Evolutionary conservation across 345 rosid genomes (phyloP).

Genomic region (Ailanthus altissimus): DNA sequence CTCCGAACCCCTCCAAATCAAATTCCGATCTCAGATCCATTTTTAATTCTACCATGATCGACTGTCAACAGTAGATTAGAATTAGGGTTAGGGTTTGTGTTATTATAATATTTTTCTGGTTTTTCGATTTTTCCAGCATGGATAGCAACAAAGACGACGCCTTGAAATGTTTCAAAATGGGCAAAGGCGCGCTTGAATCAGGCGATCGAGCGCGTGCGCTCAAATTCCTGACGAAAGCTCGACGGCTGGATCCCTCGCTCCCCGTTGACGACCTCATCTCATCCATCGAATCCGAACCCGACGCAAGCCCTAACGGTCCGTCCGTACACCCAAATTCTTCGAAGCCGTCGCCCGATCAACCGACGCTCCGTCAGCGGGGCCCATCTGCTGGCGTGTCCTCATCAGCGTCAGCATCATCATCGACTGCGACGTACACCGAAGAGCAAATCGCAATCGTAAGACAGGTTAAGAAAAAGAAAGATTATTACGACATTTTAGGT

Average conservation of each 20-base stretch:
- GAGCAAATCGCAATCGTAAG: conserved; percentile 78
- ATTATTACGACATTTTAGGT: conserved; percentile 83
- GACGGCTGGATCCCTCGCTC: conserved; percentile 84
- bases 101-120: not conserved
- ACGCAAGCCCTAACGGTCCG: conserved; percentile 24
- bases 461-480: conserved; percentile 76
- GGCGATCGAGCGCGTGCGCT: conserved; percentile 82
- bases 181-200: conserved; percentile 64
- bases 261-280: conserved; percentile 64
- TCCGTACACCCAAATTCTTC: conserved; percentile 21
- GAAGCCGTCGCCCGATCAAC: conserved; percentile 44
- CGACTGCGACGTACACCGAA: conserved; percentile 53
- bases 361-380: conserved; percentile 60
- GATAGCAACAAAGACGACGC: conserved; percentile 97
- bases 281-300: conserved; percentile 14
- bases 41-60: not conserved
- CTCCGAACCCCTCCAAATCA: not conserved
- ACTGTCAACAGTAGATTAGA: not conserved
- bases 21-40: not conserved
- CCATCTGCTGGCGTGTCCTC: conserved; percentile 36
- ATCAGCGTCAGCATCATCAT: conserved; percentile 42
- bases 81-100: conserved; percentile 10
- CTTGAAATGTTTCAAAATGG: conserved; percentile 78
- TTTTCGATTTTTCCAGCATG: conserved; percentile 37
- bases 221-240: conserved; percentile 82